These are phyloP conservation scores for Suillus subluteus DNA, from an alignment of 768 basidiomycete genomes.

Conservation along the genomic window DNA sequence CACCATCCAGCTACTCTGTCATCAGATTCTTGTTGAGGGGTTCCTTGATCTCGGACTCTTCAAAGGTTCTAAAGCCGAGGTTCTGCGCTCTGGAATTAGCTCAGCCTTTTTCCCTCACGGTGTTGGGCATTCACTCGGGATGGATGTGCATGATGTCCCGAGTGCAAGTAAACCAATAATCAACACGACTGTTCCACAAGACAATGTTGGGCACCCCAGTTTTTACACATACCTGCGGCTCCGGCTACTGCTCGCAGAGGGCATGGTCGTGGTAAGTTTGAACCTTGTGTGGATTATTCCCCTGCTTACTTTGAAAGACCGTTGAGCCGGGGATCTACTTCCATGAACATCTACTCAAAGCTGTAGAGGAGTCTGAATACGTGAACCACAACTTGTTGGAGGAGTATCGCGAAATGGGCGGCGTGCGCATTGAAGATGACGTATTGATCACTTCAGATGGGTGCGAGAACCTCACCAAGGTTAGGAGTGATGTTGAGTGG, in stretches of 20 bases:
- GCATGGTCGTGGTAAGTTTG: constrained; percentile 86
- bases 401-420: constrained; percentile 82
- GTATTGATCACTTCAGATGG: constrained; percentile 76
- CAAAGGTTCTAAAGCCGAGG: constrained; percentile 67
- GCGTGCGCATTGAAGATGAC: constrained; percentile 93
- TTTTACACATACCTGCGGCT: constrained; percentile 85
- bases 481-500: constrained; percentile 81
- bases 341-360: constrained; percentile 59
- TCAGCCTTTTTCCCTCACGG: constrained; percentile 96
- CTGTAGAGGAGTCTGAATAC: constrained; percentile 1
- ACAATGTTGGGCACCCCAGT: constrained; percentile 51
- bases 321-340: constrained; percentile 93
- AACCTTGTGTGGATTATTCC: constrained; percentile 9
- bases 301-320: constrained; percentile 51
- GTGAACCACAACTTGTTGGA: constrained; percentile 62
- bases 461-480: constrained; percentile 84
- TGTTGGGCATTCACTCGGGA: constrained; percentile 85
- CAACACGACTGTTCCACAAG: constrained; percentile 52
- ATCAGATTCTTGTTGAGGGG: constrained; percentile 78
- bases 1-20: constrained; percentile 80
- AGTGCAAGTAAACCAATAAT: constrained; percentile 73
- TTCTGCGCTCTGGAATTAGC: constrained; percentile 77
- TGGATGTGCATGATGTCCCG: constrained; percentile 95
- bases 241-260: constrained; percentile 66
- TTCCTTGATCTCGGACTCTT: constrained; percentile 89